A percentile compares a stretch with the other conserved stretches of the same genome.
These are phyloP conservation scores for Venturia nashicola DNA, from an alignment of 2,329 filamentous ascomycete species.

Conservation along the genomic window DNA sequence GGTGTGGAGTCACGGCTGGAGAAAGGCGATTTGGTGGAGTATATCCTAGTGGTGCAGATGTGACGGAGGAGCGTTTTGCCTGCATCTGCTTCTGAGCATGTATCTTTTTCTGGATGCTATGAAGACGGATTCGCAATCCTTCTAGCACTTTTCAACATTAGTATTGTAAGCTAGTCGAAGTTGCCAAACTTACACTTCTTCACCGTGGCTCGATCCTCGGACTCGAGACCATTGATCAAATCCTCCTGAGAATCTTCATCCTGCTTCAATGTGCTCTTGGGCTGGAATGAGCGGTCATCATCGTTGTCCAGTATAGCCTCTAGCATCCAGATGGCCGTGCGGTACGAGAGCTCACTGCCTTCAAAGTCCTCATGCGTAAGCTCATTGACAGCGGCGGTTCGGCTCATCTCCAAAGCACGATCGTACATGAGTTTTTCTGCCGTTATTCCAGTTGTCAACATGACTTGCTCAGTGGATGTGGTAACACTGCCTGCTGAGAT, in stretches of 20 bases:
- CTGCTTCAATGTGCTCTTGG: slow-evolving; percentile 19
- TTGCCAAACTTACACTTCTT: slow-evolving; percentile 51
- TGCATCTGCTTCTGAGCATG: slow-evolving; percentile 27
- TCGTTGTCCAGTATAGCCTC: slow-evolving; percentile 88
- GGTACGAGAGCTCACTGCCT: slow-evolving; percentile 85
- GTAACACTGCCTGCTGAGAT: slow-evolving; percentile 43
- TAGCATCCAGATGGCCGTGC: slow-evolving; percentile 86
- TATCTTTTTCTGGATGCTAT: slow-evolving; percentile 33
- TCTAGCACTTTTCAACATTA: slow-evolving; percentile 32
- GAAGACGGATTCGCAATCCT: slow-evolving; percentile 29
- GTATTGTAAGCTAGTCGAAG: slow-evolving; percentile 6
- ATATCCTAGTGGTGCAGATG: neutral
- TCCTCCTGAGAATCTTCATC: slow-evolving; percentile 32
- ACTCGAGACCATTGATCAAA: slow-evolving; percentile 42
- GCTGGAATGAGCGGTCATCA: slow-evolving; percentile 25
- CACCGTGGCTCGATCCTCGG: slow-evolving; percentile 61
- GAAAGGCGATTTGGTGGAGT: slow-evolving; percentile 2
- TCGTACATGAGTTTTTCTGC: slow-evolving; percentile 98
- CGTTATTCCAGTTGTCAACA: slow-evolving; percentile 76
- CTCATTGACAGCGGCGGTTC: slow-evolving; percentile 87
- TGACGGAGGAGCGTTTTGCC: slow-evolving; percentile 18
- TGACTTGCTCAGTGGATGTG: slow-evolving; percentile 63
- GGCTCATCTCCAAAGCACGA: slow-evolving; percentile 91
- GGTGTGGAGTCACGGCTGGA: slow-evolving; percentile 1
- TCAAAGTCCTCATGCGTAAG: slow-evolving; percentile 79